Evolutionary conservation across 2,329 filamentous ascomycete genomes (phyloP), one percentile per base, ranked within the genome.

Genomic region (Fusarium sororula): DNA sequence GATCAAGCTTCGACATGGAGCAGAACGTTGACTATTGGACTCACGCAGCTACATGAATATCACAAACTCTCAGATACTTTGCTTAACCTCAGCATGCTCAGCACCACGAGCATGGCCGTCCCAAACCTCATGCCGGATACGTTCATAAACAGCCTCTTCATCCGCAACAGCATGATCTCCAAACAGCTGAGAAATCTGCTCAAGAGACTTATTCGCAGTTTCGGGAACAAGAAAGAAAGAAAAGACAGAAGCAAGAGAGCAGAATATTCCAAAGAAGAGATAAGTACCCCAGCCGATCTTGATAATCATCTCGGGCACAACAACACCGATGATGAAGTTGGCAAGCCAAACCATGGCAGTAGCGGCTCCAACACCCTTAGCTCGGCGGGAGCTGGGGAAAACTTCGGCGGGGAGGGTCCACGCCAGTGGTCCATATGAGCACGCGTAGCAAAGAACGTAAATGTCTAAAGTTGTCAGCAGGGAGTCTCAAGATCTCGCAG

Each of bases 181-280:
- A 30, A 30, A 30, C 6, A 48, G 26, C 7, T 48, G 14, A 30
- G 45, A 48, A 78, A 94, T 73, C n/a, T 74, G 66, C 51, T 75
- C 72, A 0, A 75, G 54, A 7, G 61, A 66, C 42, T 75, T 75
- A 0, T 41, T 47, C 0, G 72, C 60, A 7, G 72, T 74, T 50
- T 75, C 68, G 1, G 70, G 72, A 0, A 74, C 70, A 2, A 74
- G 42, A n/a, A 75, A 71, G 47, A 75, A 75, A 5, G 72, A 75
- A 28, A 72, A 90, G 6, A 86, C 58, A 7, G 84, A 80, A 2
- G 85, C 83, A 6, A 87, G 77, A 1, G 85, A 71, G 69, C 87
- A 88, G 70, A 88, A 88, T 8, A 84, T 77, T 0, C 85, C 87
- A 58, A 89, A 90, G 81, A 90, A 89, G 13, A 88, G 81, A 66